These are phyloP conservation scores for Globisporangium takayamanum DNA, from an alignment of 352 stramenopile genomes.

Conservation along the genomic window DNA sequence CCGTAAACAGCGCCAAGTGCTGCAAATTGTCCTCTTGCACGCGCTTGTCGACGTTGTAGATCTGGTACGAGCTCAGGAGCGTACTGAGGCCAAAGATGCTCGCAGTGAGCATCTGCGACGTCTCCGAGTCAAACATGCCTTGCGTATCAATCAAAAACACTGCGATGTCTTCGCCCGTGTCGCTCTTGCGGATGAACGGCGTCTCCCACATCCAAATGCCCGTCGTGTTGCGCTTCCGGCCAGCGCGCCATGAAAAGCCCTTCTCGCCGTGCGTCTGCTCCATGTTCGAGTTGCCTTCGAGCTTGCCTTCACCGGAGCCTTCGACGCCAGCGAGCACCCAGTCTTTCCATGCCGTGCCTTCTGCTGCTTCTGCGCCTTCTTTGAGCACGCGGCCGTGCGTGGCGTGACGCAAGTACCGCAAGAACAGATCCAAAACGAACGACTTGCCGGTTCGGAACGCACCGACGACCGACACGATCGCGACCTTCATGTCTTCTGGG, in stretches of 20 bases:
- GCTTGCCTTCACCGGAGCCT: conserved; percentile 40
- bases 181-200: conserved; percentile 92
- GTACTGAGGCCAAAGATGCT: conserved; percentile 99
- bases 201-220: conserved; percentile 99
- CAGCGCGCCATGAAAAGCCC: conserved; percentile 95
- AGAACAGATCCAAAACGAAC: conserved; percentile 97
- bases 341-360: conserved; percentile 47
- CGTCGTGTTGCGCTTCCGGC: conserved; percentile 96
- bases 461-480: conserved; percentile 97
- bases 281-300: conserved; percentile 84
- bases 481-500: conserved; percentile 94
- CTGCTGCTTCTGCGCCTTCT: conserved; percentile 35
- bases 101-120: conserved; percentile 96
- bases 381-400: conserved; percentile 44
- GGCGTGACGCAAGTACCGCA: conserved; percentile 92
- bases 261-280: conserved; percentile 69
- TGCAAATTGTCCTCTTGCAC: conserved; percentile 99
- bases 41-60: conserved; percentile 99
- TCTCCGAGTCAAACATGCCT: conserved; percentile 99
- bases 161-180: conserved; percentile 84
- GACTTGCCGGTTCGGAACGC: conserved; percentile 98
- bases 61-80: conserved; percentile 94
- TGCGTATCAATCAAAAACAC: conserved; percentile 99
- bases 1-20: conserved; percentile 98
- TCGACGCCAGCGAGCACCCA: conserved; percentile 59